phyloP scores from a whole-genome alignment of 208 protist species.

The Leishmania mexicana region DNA sequence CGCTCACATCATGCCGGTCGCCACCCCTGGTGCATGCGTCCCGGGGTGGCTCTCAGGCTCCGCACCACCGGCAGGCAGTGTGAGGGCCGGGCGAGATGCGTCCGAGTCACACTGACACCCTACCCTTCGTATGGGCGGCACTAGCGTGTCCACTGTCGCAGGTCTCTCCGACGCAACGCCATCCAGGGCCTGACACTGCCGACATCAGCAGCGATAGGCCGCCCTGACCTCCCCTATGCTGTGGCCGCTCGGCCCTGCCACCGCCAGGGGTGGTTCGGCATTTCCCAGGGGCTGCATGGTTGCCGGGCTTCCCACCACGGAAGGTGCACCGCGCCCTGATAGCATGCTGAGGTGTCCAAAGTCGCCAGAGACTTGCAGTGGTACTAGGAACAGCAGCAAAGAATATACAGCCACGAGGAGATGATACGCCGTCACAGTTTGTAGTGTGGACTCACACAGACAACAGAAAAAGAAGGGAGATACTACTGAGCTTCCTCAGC shows the following conservation, averaged over 20 bases:
- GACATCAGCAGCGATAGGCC: not conserved
- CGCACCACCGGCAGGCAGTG: not conserved
- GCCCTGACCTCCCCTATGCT: not conserved
- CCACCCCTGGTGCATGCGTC: not conserved
- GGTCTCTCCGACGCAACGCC: not conserved
- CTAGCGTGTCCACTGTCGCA: too few relatives aligned
- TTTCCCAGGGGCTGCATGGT: not conserved
- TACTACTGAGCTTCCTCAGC: slow-evolving; percentile 9
- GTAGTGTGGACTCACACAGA: not conserved
- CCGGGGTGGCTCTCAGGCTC: not conserved
- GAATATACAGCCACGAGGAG: not conserved
- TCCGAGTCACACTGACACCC: not conserved
- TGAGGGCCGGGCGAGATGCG: not conserved
- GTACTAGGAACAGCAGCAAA: not conserved
- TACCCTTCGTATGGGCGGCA: not conserved
- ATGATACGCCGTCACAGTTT: not conserved
- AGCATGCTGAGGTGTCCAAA: not conserved
- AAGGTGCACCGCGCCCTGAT: not conserved
- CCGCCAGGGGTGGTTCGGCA: not conserved
- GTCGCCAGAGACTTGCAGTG: not conserved
- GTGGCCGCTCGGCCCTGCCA: not conserved
- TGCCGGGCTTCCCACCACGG: not conserved
- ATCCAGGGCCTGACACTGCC: not conserved
- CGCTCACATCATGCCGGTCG: not conserved
- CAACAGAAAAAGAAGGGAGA: not conserved